phyloP scores from a whole-genome alignment of 441 rosid genomes.

The Erysimum cheiri region DNA sequence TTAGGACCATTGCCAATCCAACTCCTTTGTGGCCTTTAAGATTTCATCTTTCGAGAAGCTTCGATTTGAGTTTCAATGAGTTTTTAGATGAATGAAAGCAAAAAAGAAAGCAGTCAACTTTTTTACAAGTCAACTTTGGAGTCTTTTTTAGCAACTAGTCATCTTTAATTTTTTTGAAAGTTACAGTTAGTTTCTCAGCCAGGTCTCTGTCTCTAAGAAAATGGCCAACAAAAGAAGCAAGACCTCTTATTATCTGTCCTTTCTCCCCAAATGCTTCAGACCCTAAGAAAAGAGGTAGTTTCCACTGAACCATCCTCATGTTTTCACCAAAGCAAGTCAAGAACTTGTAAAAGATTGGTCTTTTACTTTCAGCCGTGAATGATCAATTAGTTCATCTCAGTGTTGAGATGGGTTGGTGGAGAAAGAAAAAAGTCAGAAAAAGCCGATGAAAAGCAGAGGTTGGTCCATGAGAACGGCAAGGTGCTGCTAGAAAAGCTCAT shows the following conservation, averaged over 20 bases:
- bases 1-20: background rate
- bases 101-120: background rate
- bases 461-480: conserved; percentile 12
- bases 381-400: background rate
- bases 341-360: background rate
- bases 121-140: background rate
- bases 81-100: too few relatives aligned
- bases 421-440: background rate
- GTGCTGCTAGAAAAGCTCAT: background rate
- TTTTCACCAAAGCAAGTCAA: background rate
- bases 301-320: background rate
- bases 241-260: background rate
- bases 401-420: conserved; percentile 7
- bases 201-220: background rate
- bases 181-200: background rate
- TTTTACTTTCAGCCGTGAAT: background rate
- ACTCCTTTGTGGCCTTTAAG: background rate
- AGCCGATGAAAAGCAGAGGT: background rate
- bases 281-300: background rate
- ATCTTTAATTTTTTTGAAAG: too few relatives aligned
- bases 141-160: background rate
- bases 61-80: too few relatives aligned
- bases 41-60: background rate
- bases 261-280: background rate
- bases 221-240: background rate